Evolutionary conservation across 441 rosid species (phyloP), one percentile per base, ranked within the genome.

Genomic region (Erodium texanum): DNA sequence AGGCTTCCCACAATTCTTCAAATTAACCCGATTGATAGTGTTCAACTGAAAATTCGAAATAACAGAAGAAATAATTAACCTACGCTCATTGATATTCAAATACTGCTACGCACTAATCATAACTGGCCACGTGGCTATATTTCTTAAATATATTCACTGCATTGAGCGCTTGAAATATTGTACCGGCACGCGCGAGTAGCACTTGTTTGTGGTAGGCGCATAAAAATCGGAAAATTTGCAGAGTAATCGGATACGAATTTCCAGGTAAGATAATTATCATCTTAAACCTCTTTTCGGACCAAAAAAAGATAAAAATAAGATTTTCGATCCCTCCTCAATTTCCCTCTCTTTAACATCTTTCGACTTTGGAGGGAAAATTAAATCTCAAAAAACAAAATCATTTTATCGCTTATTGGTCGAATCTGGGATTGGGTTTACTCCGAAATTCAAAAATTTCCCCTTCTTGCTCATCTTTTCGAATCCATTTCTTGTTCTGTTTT

Each of bases 311-410:
- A 16, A 52, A 52, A 52, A 52, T 16, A 52, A 52, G 22, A 52
- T 68, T 79, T 83, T 81, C 72, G 76, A 77, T 80, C 74, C 78
- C 43, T 70, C 71, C 76, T 45, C 79, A 19, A 61, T 83, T 86
- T 83, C 86, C 92, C 89, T 76, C 85, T 82, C 81, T 78, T 72
- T 77, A 68, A 23, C 9, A 52, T 52, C 7, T 52, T 52, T 52
- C 67, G 54, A 73, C 77, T 66, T 81, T 82, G 87, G 89, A 81
- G 89, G 89, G 87, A 85, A 85, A 77, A 73, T 52, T 52, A 52
- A 52, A 50, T 50, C 59, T 38, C 64, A n/a, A 41, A 64, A 64
- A 65, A 24, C 64, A 52, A 34, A 23, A n/a, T 36, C 1, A 41
- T 16, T 5, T 6, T 52, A 16, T 52, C 61, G 23, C 61, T 52